These are phyloP conservation scores for Pythium aristosporum DNA, from an alignment of 352 stramenopile species.

Conservation along the genomic window DNA sequence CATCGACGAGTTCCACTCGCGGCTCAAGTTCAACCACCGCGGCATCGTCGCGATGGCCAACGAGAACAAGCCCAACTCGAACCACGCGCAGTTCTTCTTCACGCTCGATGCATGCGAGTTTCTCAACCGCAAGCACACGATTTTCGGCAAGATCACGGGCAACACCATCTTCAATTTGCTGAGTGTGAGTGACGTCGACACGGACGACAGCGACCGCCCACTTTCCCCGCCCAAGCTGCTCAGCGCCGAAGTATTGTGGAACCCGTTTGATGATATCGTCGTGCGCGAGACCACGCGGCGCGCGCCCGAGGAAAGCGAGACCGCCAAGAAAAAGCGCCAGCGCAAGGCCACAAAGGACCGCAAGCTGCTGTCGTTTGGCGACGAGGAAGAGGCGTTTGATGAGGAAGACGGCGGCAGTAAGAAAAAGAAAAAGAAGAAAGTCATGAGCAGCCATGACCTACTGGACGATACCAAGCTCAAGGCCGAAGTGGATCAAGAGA, in stretches of 20 bases:
- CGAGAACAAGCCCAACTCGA: conserved; percentile 84
- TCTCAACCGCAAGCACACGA: conserved; percentile 95
- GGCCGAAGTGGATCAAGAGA: conserved; percentile 51
- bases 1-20: conserved; percentile 92
- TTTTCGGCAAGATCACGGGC: conserved; percentile 91
- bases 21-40: conserved; percentile 95
- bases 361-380: conserved; percentile 95
- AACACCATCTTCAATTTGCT: conserved; percentile 98
- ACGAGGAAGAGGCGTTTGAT: conserved; percentile 71
- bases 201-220: conserved; percentile 80
- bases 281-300: conserved; percentile 44
- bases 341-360: conserved; percentile 92
- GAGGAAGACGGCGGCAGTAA: conserved; percentile 59
- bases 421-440: conserved; percentile 56
- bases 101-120: conserved; percentile 94
- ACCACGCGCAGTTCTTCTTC: conserved; percentile 97
- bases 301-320: conserved; percentile 32
- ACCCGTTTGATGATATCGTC: conserved; percentile 95
- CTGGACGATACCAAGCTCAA: conserved; percentile 65
- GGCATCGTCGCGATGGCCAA: conserved; percentile 95
- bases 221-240: conserved; percentile 76
- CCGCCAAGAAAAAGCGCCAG: conserved; percentile 65
- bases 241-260: conserved; percentile 91
- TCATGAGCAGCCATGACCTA: conserved; percentile 77
- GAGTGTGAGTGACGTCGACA: conserved; percentile 86